Evolutionary conservation across 164 flowering plant species (phyloP).

Genomic region (Nymphaea thermarum): DNA sequence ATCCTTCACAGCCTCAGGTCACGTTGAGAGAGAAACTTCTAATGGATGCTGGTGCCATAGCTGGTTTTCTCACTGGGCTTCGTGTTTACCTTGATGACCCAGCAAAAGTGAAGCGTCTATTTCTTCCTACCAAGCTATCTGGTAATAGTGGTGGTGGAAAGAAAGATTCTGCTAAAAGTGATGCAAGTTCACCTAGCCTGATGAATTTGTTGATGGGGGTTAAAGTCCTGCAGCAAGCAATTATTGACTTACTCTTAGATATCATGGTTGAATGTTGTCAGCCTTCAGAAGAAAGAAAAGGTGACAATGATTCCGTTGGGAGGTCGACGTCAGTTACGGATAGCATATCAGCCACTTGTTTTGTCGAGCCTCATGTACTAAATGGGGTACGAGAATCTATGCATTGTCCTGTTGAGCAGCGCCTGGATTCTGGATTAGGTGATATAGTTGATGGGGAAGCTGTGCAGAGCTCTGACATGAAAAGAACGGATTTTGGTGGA

Average conservation of each 20-base stretch:
- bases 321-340: conserved; percentile 33
- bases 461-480: conserved; percentile 67
- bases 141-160: conserved; percentile 48
- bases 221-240: conserved; percentile 96
- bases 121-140: conserved; percentile 92
- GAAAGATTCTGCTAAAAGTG: conserved; percentile 38
- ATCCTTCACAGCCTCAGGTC: conserved; percentile 93
- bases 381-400: conserved; percentile 71
- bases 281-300: conserved; percentile 70
- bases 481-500: conserved; percentile 16
- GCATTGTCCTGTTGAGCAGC: conserved; percentile 41
- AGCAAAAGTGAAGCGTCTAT: conserved; percentile 88
- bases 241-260: conserved; percentile 87
- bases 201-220: conserved; percentile 99
- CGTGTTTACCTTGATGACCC: conserved; percentile 99
- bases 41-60: conserved; percentile 91
- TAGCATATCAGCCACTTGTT: conserved; percentile 32
- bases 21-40: conserved; percentile 88
- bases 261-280: conserved; percentile 99
- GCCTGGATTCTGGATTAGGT: conserved; percentile 20
- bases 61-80: conserved; percentile 94
- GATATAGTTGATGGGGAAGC: conserved; percentile 36
- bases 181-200: conserved; percentile 83
- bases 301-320: conserved; percentile 38
- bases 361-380: not conserved